Conservation (phyloP, 345 rosid species). For the Laguncularia racemosa region DNA sequence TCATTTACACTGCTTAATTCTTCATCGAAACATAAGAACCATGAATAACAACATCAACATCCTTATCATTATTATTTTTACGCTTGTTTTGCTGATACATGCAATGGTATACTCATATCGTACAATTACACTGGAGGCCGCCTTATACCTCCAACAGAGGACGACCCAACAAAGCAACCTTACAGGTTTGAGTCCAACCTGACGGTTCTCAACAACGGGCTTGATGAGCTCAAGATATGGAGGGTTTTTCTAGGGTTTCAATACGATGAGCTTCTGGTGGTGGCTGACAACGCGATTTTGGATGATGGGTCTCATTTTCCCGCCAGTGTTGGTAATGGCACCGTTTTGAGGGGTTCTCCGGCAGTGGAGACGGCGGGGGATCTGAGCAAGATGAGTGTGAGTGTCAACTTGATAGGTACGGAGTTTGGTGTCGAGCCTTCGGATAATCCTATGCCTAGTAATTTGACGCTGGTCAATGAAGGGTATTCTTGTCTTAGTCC, state of each 20-base stretch:
- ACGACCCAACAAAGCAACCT: slow-evolving; percentile 25
- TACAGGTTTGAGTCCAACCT: slow-evolving; percentile 32
- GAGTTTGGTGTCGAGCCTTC: slow-evolving; percentile 21
- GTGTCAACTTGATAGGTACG: slow-evolving; percentile 34
- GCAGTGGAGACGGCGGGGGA: slow-evolving; percentile 45
- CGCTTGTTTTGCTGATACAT: slow-evolving; percentile 11
- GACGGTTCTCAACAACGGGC: slow-evolving; percentile 32
- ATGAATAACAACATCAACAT: slow-evolving; percentile 8
- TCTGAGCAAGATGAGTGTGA: slow-evolving; percentile 15
- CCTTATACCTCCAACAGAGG: slow-evolving; percentile 17
- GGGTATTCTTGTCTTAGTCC: slow-evolving; percentile 39
- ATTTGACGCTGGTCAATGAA: slow-evolving; percentile 24
- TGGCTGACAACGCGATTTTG: slow-evolving; percentile 24
- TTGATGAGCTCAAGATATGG: slow-evolving; percentile 37
- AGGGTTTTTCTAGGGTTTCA: slow-evolving; percentile 37
- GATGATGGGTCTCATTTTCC: slow-evolving; percentile 30
- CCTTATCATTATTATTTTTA: background rate
- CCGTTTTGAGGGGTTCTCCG: slow-evolving; percentile 31
- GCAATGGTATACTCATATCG: slow-evolving; percentile 28
- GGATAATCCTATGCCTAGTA: slow-evolving; percentile 29
- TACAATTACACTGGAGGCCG: slow-evolving; percentile 26
- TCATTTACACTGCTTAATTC: background rate
- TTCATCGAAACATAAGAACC: background rate
- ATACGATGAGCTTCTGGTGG: slow-evolving; percentile 31
- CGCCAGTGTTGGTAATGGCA: slow-evolving; percentile 39